These are phyloP conservation scores for Cymbidium sinense DNA, from an alignment of 106 monocot genomes.

Conservation along the genomic window DNA sequence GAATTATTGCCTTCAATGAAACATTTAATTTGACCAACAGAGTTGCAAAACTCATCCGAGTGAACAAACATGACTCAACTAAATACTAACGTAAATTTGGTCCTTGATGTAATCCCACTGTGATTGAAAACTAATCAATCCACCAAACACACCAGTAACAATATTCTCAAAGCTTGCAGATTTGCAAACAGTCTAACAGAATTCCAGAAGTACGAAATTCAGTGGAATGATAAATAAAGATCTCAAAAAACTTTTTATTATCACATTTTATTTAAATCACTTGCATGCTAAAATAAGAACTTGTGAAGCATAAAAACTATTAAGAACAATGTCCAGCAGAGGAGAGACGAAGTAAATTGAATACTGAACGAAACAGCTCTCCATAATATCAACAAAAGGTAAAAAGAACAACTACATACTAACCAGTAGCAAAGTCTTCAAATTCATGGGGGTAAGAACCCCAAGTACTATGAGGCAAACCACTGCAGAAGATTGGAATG, in stretches of 20 bases:
- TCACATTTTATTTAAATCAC: background rate
- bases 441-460: constrained; percentile 78
- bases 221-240: background rate
- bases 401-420: constrained; percentile 1
- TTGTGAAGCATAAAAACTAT: background rate
- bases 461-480: constrained; percentile 71
- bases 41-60: background rate
- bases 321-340: background rate
- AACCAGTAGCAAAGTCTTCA: constrained; percentile 87
- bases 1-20: background rate
- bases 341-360: background rate
- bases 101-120: background rate
- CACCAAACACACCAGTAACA: background rate
- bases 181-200: background rate
- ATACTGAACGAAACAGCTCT: background rate
- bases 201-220: background rate
- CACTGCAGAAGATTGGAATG: constrained; percentile 82
- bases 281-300: background rate
- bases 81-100: background rate
- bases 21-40: background rate
- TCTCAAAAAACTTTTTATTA: background rate
- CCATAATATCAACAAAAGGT: background rate
- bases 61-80: background rate
- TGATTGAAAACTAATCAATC: background rate
- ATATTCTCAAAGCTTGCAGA: background rate